Evolutionary conservation across 148 eudicot species (phyloP).

Genomic region (Rhododendron mucronatum): DNA sequence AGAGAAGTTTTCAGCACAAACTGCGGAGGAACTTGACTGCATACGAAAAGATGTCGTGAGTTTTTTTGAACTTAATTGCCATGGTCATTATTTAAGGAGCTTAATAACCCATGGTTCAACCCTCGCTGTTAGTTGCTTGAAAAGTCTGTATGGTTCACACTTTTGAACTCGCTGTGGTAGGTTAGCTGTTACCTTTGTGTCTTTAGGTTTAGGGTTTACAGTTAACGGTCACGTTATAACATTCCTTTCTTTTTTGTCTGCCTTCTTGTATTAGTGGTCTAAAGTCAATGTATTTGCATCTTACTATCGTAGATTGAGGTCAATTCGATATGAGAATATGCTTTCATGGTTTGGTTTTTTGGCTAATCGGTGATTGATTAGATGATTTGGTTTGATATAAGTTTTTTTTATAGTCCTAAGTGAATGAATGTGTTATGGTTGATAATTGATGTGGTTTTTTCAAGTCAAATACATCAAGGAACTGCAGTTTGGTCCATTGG

Average conservation of each 20-base stretch:
- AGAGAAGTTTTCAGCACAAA: slow-evolving; percentile 71
- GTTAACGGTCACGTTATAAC: background rate
- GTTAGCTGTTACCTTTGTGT: background rate
- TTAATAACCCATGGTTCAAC: background rate
- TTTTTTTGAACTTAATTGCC: slow-evolving; percentile 15
- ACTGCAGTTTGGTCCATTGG: background rate
- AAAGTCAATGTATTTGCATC: background rate
- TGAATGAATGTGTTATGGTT: background rate
- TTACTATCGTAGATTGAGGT: background rate
- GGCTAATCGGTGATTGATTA: background rate
- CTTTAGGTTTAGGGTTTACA: background rate
- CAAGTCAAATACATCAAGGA: background rate
- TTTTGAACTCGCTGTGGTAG: background rate
- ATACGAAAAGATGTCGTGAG: slow-evolving; percentile 84
- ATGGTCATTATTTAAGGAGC: background rate
- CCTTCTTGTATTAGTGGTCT: background rate
- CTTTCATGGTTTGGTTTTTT: background rate
- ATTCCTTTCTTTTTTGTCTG: background rate
- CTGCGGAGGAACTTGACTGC: slow-evolving; percentile 70
- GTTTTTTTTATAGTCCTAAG: background rate
- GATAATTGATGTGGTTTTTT: background rate
- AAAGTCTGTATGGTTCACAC: background rate
- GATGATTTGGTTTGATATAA: background rate
- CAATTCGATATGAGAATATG: background rate
- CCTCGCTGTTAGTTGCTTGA: background rate